Evolutionary conservation across 2,329 filamentous ascomycete species (phyloP).

Genomic region (Cercospora janseana): DNA sequence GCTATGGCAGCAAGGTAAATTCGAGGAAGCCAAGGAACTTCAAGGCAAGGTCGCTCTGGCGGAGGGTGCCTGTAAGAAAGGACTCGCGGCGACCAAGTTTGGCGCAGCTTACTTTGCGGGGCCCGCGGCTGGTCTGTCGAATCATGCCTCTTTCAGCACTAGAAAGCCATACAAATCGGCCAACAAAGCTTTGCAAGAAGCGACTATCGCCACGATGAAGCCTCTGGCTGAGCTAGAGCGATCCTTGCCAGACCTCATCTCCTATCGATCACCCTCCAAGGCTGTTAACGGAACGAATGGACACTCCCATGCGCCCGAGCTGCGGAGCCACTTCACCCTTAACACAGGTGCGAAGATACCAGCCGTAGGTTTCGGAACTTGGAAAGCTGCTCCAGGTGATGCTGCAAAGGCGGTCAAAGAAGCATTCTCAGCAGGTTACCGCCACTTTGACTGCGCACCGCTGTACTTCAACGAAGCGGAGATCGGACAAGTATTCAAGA

Average conservation of each 20-base stretch:
- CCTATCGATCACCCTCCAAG: not conserved
- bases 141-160: slow-evolving; percentile 15
- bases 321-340: slow-evolving; percentile 33
- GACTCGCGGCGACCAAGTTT: slow-evolving; percentile 66
- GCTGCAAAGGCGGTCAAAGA: slow-evolving; percentile 28
- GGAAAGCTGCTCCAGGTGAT: slow-evolving; percentile 38
- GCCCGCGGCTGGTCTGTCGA: slow-evolving; percentile 22
- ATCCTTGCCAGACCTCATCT: slow-evolving; percentile 13
- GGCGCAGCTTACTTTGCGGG: slow-evolving; percentile 51
- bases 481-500: slow-evolving; percentile 28
- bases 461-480: slow-evolving; percentile 36
- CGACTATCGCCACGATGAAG: slow-evolving; percentile 30
- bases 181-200: slow-evolving; percentile 35
- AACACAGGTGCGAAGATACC: slow-evolving; percentile 35
- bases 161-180: slow-evolving; percentile 23
- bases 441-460: slow-evolving; percentile 35
- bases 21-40: slow-evolving; percentile 57
- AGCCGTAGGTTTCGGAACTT: slow-evolving; percentile 41
- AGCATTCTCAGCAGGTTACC: slow-evolving; percentile 24
- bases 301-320: not conserved
- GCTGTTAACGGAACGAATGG: slow-evolving; percentile 6
- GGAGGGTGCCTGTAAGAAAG: slow-evolving; percentile 65
- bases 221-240: slow-evolving; percentile 19
- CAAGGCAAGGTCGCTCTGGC: slow-evolving; percentile 63
- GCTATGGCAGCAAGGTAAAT: slow-evolving; percentile 58